A percentile compares a stretch with the other conserved stretches of the same genome.
phyloP scores from a whole-genome alignment of 192 early-diverging fungal species.

The Pilaira anomala region DNA sequence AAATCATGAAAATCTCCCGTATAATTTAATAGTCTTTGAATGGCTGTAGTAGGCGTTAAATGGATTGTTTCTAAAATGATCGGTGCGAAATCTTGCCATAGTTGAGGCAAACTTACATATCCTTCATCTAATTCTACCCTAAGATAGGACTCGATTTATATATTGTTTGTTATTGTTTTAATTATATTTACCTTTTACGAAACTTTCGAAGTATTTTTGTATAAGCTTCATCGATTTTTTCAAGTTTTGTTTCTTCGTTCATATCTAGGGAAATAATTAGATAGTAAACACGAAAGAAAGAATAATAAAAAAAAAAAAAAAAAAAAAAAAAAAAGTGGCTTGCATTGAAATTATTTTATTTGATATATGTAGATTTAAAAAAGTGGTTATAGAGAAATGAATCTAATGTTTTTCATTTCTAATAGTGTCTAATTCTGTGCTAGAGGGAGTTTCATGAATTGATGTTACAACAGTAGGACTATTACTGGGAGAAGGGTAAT shows the following conservation, averaged over 20 bases:
- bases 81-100: conserved; percentile 10
- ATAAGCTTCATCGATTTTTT: background rate
- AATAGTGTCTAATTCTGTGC: background rate
- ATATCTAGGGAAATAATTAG: background rate
- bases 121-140: background rate
- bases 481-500: background rate
- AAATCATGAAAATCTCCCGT: conserved; percentile 16
- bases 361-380: no score
- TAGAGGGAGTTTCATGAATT: background rate
- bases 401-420: conserved; percentile 3
- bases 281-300: background rate
- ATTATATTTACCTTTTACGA: background rate
- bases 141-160: background rate
- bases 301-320: background rate
- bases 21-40: conserved; percentile 10
- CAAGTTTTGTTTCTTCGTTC: background rate
- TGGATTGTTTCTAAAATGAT: background rate
- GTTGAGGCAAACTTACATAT: conserved; percentile 5
- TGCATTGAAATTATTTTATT: background rate
- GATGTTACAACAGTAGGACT: background rate
- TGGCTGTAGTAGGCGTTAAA: conserved; percentile 1
- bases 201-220: background rate
- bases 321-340: background rate
- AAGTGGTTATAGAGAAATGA: no score
- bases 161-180: background rate